Evolutionary conservation across 2,329 filamentous ascomycete species (phyloP), one percentile per base, ranked within the genome.

Genomic region (Fusarium sp.): DNA sequence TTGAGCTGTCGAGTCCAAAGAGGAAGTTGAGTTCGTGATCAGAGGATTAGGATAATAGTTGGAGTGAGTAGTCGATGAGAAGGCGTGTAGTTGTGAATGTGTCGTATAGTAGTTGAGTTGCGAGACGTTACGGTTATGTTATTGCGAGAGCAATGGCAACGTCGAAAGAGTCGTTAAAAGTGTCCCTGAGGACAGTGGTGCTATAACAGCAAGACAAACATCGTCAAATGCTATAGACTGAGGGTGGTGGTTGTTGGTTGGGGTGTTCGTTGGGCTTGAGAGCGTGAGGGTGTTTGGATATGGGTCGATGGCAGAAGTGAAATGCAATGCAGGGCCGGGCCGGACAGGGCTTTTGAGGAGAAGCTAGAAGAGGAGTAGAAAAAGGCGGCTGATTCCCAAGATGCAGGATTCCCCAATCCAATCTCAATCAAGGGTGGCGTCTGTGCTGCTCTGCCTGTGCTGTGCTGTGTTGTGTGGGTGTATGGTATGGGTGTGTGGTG

Each of bases 171-270:
- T 61, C 44, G 53, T 61, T 58, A 57, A 46, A 49, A 66, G 70
- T 76, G 78, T 80, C 78, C 79, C 78, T 78, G 74, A 77, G 79
- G 79, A 80, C 78, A 54, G 73, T 70, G 29, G 57, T 77, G 79
- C 74, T 80, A 80, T 80, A 80, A 80, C 46, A 70, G 71, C 60
- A 64, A 55, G 65, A 65, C 71, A 60, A 70, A 77, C 79, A 80
- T 80, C 62, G 66, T 80, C 70, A 71, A 76, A 68, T 70, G 64
- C 52, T 55, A 68, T 63, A 57, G 56, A 59, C 38, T 59, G 28
- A 57, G 55, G 38, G 44, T 65, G 35, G 53, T 72, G 48, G 55
- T 69, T 49, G 50, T 49, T 50, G 35, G 49, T 41, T 41, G 23
- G n/a, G 33, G 23, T 39, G 31, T 50, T 50, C 26, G n/a, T n/a